Conservation (phyloP, 768 basidiomycete genomes). For the Phlebiopsis gigantea region DNA sequence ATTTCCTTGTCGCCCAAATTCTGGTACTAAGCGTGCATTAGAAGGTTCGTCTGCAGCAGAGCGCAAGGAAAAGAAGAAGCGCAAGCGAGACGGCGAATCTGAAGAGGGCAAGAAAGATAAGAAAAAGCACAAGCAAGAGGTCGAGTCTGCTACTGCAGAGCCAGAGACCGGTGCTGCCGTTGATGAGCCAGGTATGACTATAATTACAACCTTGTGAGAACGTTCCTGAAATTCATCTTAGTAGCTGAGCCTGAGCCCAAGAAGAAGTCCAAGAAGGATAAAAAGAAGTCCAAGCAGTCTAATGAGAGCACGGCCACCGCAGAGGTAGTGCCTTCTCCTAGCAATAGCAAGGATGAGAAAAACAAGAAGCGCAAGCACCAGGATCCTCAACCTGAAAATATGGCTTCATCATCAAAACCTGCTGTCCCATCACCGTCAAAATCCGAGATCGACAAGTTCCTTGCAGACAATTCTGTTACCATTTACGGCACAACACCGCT, state of each 20-base stretch:
- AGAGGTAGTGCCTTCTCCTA: conserved; percentile 8
- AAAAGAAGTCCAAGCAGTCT: conserved; percentile 27
- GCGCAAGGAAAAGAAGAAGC: conserved; percentile 32
- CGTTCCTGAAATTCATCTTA: not conserved
- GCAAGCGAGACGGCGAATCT: conserved; percentile 32
- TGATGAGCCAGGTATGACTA: not conserved
- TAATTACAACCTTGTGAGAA: not conserved
- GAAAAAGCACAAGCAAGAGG: conserved; percentile 20
- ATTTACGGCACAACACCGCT: conserved; percentile 50
- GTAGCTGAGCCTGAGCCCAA: conserved; percentile 17
- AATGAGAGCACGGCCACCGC: conserved; percentile 15
- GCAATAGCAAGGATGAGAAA: conserved; percentile 15
- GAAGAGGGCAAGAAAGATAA: conserved; percentile 9
- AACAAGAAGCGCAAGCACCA: conserved; percentile 14
- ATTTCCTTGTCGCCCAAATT: not conserved
- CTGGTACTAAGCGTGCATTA: not conserved
- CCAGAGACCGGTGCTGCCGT: not conserved
- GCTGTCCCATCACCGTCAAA: conserved; percentile 27
- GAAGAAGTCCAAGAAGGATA: conserved; percentile 35
- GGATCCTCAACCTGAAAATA: conserved; percentile 10
- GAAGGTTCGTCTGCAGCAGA: not conserved
- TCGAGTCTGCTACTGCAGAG: conserved; percentile 6
- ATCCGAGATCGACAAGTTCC: conserved; percentile 54
- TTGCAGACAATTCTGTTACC: conserved; percentile 67
- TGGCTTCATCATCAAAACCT: conserved; percentile 21